These are phyloP conservation scores for Austroboletus niveus DNA, from an alignment of 1,284 basidiomycete genomes.

Conservation along the genomic window DNA sequence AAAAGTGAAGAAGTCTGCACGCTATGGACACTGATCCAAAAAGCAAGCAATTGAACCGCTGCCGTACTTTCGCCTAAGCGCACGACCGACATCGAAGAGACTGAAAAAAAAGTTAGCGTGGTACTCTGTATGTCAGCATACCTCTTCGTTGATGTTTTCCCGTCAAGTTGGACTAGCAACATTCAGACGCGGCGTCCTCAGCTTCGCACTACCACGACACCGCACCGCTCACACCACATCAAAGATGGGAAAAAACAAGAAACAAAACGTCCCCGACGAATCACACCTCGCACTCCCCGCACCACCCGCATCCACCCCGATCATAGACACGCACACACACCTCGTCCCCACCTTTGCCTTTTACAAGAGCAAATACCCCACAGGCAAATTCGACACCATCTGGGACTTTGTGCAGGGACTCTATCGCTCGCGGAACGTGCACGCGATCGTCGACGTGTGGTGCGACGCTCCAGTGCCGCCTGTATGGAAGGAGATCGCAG, in stretches of 20 bases:
- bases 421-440: slow-evolving; percentile 55
- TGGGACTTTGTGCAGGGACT: slow-evolving; percentile 65
- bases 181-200: not conserved
- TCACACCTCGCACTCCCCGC: slow-evolving; percentile 30
- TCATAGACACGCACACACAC: slow-evolving; percentile 82
- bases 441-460: slow-evolving; percentile 78
- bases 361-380: slow-evolving; percentile 59
- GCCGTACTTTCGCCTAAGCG: no score
- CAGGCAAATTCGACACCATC: slow-evolving; percentile 49
- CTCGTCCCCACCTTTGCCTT: slow-evolving; percentile 64
- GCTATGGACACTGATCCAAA: no score
- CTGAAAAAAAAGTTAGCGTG: no score
- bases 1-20: no score
- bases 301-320: slow-evolving; percentile 36
- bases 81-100: no score
- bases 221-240: not conserved
- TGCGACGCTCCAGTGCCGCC: slow-evolving; percentile 69
- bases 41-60: no score
- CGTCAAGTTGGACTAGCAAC: no score
- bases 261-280: slow-evolving; percentile 28
- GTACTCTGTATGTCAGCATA: no score
- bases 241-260: slow-evolving; percentile 38
- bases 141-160: no score
- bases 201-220: not conserved
- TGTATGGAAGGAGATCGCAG: slow-evolving; percentile 68